Evolutionary conservation across 371 early-diverging fungal genomes (phyloP).

Genomic region (Mortierella sp.): DNA sequence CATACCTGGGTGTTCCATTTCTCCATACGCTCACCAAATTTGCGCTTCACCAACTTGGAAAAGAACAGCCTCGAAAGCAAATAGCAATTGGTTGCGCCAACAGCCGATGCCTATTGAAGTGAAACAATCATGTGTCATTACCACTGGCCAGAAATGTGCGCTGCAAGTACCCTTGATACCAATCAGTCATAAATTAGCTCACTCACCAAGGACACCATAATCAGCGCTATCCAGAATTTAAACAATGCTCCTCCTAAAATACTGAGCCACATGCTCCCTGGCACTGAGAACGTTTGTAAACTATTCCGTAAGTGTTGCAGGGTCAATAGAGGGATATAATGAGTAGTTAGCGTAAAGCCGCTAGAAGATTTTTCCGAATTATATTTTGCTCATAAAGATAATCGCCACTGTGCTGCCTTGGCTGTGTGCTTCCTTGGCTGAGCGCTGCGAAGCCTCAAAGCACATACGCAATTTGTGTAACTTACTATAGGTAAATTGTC

Average conservation of each 20-base stretch:
- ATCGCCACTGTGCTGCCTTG: conserved; percentile 6
- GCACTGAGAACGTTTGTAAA: conserved; percentile 75
- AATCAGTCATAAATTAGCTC: background rate
- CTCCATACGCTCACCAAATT: conserved; percentile 66
- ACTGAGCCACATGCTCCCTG: conserved; percentile 79
- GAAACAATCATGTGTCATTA: conserved; percentile 17
- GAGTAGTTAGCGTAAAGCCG: background rate
- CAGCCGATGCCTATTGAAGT: conserved; percentile 59
- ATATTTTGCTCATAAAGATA: background rate
- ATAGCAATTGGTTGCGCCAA: conserved; percentile 72
- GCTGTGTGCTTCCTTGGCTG: background rate
- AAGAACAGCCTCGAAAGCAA: conserved; percentile 68
- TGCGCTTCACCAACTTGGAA: conserved; percentile 64
- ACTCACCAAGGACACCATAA: conserved; percentile 66
- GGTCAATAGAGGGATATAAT: background rate
- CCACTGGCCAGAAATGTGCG: background rate
- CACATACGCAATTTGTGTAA: conserved; percentile 1
- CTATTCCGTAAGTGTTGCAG: conserved; percentile 33
- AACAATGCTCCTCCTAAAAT: conserved; percentile 75
- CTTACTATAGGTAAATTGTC: conserved; percentile 72
- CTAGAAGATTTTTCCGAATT: background rate
- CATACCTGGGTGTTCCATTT: conserved; percentile 73
- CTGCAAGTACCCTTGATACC: too few species aligned
- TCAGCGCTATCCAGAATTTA: conserved; percentile 67
- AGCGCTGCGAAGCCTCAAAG: too few species aligned